phyloP scores from a whole-genome alignment of 345 rosid species.

The Camelina sativa region DNA sequence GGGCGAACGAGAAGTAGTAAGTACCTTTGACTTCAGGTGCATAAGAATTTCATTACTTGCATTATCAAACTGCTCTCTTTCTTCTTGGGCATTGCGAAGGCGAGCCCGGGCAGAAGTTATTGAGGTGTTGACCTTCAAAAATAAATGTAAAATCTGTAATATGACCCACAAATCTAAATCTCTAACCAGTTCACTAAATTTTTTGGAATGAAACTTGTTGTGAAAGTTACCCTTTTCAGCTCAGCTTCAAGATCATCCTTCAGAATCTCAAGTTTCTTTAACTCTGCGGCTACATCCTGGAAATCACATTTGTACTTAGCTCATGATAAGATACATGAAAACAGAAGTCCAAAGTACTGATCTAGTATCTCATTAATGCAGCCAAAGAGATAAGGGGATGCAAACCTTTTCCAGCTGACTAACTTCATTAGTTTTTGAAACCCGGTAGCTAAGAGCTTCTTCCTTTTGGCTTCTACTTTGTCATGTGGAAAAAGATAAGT shows the following conservation, averaged over 20 bases:
- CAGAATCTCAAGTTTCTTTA: conserved; percentile 65
- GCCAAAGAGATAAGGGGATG: conserved; percentile 20
- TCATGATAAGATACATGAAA: conserved; percentile 12
- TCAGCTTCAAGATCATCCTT: conserved; percentile 81
- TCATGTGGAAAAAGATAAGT: conserved; percentile 5
- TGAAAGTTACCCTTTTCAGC: conserved; percentile 56
- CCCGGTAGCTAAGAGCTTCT: conserved; percentile 78
- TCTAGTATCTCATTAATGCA: background rate
- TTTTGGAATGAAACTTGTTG: conserved; percentile 19
- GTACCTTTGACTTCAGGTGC: conserved; percentile 80
- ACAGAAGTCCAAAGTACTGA: conserved; percentile 7
- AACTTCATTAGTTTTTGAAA: conserved; percentile 77
- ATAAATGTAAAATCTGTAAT: conserved; percentile 2
- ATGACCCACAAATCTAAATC: conserved; percentile 4
- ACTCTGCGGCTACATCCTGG: conserved; percentile 69
- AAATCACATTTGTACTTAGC: conserved; percentile 35
- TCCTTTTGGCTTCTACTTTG: conserved; percentile 75
- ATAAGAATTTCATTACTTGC: conserved; percentile 81
- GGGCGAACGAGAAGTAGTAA: background rate
- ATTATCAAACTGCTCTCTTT: conserved; percentile 89
- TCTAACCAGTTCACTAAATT: background rate
- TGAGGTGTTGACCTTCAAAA: conserved; percentile 66
- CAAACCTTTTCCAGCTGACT: conserved; percentile 80
- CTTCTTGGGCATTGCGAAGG: conserved; percentile 80
- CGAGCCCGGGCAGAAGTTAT: conserved; percentile 64